Base-by-base conservation (phyloP, 257 asterid species). In the Lycium barbarum region DNA sequence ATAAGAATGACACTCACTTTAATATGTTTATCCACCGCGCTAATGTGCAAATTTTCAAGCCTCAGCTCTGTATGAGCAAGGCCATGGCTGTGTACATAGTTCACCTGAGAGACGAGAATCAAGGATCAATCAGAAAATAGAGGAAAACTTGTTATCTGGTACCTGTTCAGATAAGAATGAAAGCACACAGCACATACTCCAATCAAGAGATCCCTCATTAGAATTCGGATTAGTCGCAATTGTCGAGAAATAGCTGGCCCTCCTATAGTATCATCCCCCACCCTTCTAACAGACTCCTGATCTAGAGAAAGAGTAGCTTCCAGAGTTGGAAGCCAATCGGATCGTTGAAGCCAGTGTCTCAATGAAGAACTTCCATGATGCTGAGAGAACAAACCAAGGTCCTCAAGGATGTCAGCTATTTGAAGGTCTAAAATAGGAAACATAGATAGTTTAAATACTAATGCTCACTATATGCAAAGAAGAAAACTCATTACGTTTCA, bases 251-350 rank as follows among this genome's bases (percentile, higher is more conserved):
- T 92, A 57, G 95, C 97, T 18, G 99, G 98, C 62, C 98, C 99
- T 84, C 99, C 99, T 72, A 95, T 90, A 15, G 95, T 91, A 87
- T 90, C 97, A 66, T 96, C 98, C 68, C 99, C 99, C 9, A 96
- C 98, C 88, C 91, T 93, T 88, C 94, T 93, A 79, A 86, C 93
- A 53, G 97, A 91, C 84, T 93, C 99, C 89, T 93, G 98, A 85
- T 96, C 99, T 87, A 93, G 88, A 66, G 95, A 97, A 86, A 96
- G 97, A 86, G 98, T 93, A 61, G 98, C 99, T 91, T 96, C 98
- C 86, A 96, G 80, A 71, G 98, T 92, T 63, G 98, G 98, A 87
- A 96, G 97, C 99, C 99, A 96, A 88, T 96, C 97, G 82, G 98
- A 93, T 61, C 90, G 97, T 86, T 93, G 97, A 90, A 96, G 96